Base-by-base conservation (phyloP, 1,284 basidiomycete genomes). In the Veloboletus limbatus region DNA sequence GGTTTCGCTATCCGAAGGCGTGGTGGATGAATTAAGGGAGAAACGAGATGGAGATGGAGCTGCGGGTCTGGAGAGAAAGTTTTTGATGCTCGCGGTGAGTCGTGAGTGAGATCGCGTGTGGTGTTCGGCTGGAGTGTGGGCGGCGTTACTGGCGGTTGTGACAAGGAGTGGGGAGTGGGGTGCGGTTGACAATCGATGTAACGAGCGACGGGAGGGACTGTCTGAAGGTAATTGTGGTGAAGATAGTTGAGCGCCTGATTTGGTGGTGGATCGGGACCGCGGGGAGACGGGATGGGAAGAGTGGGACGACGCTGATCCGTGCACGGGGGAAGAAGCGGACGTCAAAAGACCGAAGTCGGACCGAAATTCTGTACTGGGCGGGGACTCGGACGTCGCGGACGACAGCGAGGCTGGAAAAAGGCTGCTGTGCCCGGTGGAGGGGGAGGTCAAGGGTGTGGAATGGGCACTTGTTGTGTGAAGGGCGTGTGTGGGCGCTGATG, bases 321-420 rank as follows among this genome's bases (percentile, higher is more conserved):
- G 39, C 8, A 48, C 18, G 13, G 50, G 48, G 3, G 58, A 60
- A 47, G 45, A 33, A 0, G 37, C n/a, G 14, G 47, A 40, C 20
- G 56, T 41, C 27, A 59, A 36, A 14, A 48, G 20, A 31, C 51
- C 52, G 18, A 51, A 49, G 9, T 67, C 57, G 45, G 55, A 58
- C 17, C 34, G 45, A 42, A 40, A 47, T n/a, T 52, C 56, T 6
- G 50, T 9, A 14, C 36, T 42, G 4, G 54, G 50, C 0, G 24
- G 24, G 0, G 56, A 66, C n/a, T 65, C 63, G 40, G 64, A 66
- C 0, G 63, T 57, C 8, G 49, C 48, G n/a, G 57, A 65, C 3
- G 62, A 63, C 10, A 53, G 46, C 0, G 62, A 59, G 4, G 45
- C 41, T 0, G 47, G 47, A 14, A 66, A 52, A 2, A 47, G 38